A percentile compares a stretch with the other conserved stretches of the same genome.
Evolutionary conservation across 805 yeast species (phyloP).

Genomic region (Starmera caribaea): DNA sequence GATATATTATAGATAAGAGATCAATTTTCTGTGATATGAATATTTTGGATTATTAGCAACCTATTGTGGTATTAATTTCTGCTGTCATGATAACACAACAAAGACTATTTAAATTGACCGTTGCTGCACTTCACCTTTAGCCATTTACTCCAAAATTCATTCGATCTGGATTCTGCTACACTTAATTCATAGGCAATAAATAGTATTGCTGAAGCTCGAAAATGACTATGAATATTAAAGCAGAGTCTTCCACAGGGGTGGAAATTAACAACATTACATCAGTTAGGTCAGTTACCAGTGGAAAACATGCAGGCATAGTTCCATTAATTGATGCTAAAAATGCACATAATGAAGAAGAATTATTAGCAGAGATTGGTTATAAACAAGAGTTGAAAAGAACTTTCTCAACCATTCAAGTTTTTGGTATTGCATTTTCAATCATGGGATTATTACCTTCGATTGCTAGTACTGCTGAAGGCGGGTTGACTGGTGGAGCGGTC

Average conservation of each 20-base stretch:
- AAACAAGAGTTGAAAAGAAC: constrained; percentile 57
- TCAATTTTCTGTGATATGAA: too few relatives aligned
- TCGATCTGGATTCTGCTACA: background rate
- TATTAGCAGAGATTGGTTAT: constrained; percentile 43
- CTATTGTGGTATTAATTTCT: too few relatives aligned
- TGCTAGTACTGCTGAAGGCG: constrained; percentile 42
- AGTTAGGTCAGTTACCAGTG: background rate
- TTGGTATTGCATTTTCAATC: constrained; percentile 63
- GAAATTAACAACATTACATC: background rate
- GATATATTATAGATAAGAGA: too few relatives aligned
- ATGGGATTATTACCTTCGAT: constrained; percentile 65
- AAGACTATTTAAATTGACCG: too few relatives aligned
- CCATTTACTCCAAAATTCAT: background rate
- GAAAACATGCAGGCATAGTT: background rate
- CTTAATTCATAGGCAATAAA: background rate
- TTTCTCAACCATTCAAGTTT: constrained; percentile 52
- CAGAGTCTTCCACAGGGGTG: background rate
- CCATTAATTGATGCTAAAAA: background rate
- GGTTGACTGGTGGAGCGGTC: constrained; percentile 50
- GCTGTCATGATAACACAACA: too few relatives aligned
- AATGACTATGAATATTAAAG: background rate
- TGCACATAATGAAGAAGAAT: constrained; percentile 12
- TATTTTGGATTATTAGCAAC: too few relatives aligned
- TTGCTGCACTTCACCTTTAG: background rate
- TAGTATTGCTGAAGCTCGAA: too few relatives aligned